These are phyloP conservation scores for Paralagenidium karlingii DNA, from an alignment of 352 stramenopile species.

Conservation along the genomic window DNA sequence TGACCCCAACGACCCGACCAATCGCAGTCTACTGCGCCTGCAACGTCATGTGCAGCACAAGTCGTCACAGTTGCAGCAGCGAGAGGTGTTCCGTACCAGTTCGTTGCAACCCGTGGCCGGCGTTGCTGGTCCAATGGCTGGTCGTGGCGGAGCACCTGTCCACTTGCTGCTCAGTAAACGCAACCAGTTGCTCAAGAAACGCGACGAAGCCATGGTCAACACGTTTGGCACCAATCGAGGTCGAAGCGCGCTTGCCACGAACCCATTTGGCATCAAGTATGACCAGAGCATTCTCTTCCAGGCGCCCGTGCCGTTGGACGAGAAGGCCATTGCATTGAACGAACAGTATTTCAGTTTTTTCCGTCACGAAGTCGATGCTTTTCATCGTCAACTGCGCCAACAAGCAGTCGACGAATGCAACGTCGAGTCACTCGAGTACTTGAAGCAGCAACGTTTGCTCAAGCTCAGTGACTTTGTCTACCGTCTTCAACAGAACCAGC, in stretches of 20 bases:
- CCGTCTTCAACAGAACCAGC: constrained; percentile 23
- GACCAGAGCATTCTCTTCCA: constrained; percentile 26
- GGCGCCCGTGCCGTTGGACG: constrained; percentile 44
- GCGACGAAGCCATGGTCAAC: constrained; percentile 31
- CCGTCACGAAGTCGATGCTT: constrained; percentile 39
- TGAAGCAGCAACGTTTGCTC: constrained; percentile 21
- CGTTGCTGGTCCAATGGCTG: neutral
- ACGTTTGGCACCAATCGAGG: constrained; percentile 23
- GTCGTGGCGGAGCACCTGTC: constrained; percentile 3
- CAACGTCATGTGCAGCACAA: constrained; percentile 20
- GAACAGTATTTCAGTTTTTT: constrained; percentile 44
- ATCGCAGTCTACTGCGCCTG: constrained; percentile 29
- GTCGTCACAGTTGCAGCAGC: constrained; percentile 14
- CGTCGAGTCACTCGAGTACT: constrained; percentile 6
- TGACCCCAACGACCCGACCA: constrained; percentile 69
- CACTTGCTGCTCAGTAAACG: constrained; percentile 32
- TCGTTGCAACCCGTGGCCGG: constrained; percentile 5
- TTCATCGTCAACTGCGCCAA: constrained; percentile 29
- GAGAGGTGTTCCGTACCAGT: constrained; percentile 31
- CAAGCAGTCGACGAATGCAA: constrained; percentile 23
- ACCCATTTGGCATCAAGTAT: constrained; percentile 1
- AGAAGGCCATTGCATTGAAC: constrained; percentile 42
- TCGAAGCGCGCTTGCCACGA: neutral
- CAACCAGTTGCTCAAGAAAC: constrained; percentile 39
- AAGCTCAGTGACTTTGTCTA: constrained; percentile 55